Percentiles rank a stretch among this genome's conserved stretches.
Conservation (phyloP, 768 basidiomycete species). For the Lentinula edodes region DNA sequence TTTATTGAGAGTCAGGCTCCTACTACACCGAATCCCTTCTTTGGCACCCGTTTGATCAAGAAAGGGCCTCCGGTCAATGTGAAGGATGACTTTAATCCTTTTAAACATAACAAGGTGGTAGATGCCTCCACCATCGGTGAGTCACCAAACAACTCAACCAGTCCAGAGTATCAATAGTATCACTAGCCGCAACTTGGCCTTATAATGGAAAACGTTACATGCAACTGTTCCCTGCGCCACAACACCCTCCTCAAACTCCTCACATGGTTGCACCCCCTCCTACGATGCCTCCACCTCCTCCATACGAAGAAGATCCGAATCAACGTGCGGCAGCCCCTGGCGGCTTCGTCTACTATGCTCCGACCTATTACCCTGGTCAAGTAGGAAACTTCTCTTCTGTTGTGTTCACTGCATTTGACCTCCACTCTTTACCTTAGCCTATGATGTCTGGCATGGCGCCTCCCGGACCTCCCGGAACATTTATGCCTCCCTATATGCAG, state of each 20-base stretch:
- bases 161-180: background rate
- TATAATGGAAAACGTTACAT: slow-evolving; percentile 87
- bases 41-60: slow-evolving; percentile 74
- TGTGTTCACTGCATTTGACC: background rate
- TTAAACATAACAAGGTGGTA: slow-evolving; percentile 79
- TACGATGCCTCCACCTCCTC: slow-evolving; percentile 64
- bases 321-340: slow-evolving; percentile 48
- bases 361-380: slow-evolving; percentile 73
- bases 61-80: slow-evolving; percentile 73
- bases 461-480: slow-evolving; percentile 70
- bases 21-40: slow-evolving; percentile 79
- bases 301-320: slow-evolving; percentile 75
- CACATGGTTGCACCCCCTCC: slow-evolving; percentile 66
- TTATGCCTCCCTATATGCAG: slow-evolving; percentile 83
- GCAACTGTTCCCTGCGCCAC: slow-evolving; percentile 64
- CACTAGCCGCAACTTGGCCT: slow-evolving; percentile 72
- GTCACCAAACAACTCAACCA: slow-evolving; percentile 22
- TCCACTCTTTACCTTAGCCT: slow-evolving; percentile 34
- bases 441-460: slow-evolving; percentile 87
- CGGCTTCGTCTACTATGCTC: slow-evolving; percentile 74
- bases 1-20: slow-evolving; percentile 23
- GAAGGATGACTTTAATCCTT: slow-evolving; percentile 97
- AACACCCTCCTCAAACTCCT: slow-evolving; percentile 53
- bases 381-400: slow-evolving; percentile 31
- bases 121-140: slow-evolving; percentile 71